phyloP scores from a whole-genome alignment of 352 stramenopile species.

The Pythium biforme region DNA sequence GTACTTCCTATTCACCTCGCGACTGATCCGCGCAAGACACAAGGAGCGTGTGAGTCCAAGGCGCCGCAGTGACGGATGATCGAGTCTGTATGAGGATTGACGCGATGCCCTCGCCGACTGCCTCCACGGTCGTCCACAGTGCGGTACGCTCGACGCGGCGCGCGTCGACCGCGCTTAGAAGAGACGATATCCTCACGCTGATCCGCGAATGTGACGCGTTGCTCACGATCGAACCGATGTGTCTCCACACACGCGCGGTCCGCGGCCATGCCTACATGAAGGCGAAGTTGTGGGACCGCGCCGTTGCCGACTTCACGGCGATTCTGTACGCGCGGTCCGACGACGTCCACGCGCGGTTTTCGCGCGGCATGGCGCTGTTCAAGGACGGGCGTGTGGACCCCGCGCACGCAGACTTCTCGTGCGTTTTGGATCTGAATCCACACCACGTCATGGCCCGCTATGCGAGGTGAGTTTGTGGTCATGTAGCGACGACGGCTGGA shows the following conservation, averaged over 20 bases:
- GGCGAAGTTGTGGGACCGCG: slow-evolving; percentile 57
- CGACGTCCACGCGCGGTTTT: slow-evolving; percentile 67
- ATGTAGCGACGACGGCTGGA: background rate
- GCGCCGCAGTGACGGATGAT: background rate
- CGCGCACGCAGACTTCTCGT: slow-evolving; percentile 63
- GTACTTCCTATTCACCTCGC: background rate
- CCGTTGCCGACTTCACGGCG: slow-evolving; percentile 51
- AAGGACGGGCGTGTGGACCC: slow-evolving; percentile 46
- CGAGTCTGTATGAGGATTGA: background rate
- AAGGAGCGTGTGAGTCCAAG: background rate
- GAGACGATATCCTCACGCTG: slow-evolving; percentile 50
- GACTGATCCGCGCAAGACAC: background rate
- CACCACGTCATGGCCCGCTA: slow-evolving; percentile 82
- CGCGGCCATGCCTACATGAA: slow-evolving; percentile 73
- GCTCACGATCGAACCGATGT: slow-evolving; percentile 41
- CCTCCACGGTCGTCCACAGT: background rate
- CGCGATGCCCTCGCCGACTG: background rate
- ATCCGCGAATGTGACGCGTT: slow-evolving; percentile 56
- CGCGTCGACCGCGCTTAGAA: slow-evolving; percentile 25
- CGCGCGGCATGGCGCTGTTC: slow-evolving; percentile 72
- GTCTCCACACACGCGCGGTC: slow-evolving; percentile 59
- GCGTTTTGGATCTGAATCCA: slow-evolving; percentile 61
- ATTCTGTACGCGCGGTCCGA: slow-evolving; percentile 48
- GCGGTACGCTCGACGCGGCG: slow-evolving; percentile 6
- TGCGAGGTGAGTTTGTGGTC: slow-evolving; percentile 17